Percentiles rank a stretch among this genome's conserved stretches.
Conservation (phyloP, 257 asterid genomes). For the Marsdenia floribunda region DNA sequence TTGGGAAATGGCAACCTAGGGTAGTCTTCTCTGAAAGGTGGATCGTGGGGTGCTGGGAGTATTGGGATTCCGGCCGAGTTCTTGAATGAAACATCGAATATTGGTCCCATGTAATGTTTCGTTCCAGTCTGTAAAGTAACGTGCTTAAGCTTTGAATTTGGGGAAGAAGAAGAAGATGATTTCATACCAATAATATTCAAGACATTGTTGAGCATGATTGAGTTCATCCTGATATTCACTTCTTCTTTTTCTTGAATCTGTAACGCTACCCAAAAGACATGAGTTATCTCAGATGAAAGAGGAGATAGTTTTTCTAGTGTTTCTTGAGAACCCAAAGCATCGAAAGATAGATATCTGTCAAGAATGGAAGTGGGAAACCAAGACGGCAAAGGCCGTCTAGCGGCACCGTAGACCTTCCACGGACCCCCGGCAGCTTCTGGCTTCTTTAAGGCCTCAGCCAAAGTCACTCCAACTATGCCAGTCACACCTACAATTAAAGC, state of each 20-base stretch:
- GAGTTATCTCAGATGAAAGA: no score
- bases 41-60: neutral
- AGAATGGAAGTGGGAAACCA: no score
- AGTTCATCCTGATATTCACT: neutral
- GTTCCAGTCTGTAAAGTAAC: conserved; percentile 10
- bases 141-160: neutral
- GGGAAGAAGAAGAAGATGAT: neutral
- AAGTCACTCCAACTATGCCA: no score
- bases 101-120: conserved; percentile 16
- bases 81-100: neutral
- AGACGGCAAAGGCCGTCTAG: no score
- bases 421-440: no score
- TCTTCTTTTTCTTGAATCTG: conserved; percentile 4
- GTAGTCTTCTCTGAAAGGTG: conserved; percentile 12
- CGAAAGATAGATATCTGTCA: no score
- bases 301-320: no score
- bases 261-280: conserved; percentile 13
- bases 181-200: neutral
- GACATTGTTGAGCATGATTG: conserved; percentile 15
- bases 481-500: no score
- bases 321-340: no score
- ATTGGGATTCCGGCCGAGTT: neutral
- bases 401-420: no score
- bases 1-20: conserved; percentile 6
- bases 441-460: no score